Percentiles rank a stretch among this genome's conserved stretches.
Conservation (phyloP, 2,329 filamentous ascomycete genomes). For the Cytospora mali region DNA sequence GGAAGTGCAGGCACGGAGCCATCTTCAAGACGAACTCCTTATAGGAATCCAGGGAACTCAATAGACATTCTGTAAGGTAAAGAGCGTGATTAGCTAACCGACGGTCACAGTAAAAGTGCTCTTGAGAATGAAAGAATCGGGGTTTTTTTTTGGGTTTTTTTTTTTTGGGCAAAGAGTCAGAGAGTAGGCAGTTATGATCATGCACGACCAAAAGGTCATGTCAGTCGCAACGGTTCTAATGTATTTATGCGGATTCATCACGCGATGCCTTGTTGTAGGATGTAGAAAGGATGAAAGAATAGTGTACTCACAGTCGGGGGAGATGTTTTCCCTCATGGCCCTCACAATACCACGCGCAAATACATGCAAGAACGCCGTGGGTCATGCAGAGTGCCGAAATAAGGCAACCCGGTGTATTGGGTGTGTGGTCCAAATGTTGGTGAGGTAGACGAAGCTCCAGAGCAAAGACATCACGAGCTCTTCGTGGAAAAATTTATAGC, state of each 20-base stretch:
- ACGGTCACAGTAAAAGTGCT: not conserved
- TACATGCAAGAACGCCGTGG: not conserved
- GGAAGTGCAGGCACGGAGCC: conserved; percentile 49
- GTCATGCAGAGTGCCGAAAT: not conserved
- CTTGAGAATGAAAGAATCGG: too few relatives aligned
- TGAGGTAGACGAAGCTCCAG: not conserved
- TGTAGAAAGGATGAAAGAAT: conserved; percentile 26
- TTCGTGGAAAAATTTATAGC: not conserved
- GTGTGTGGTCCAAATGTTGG: too few relatives aligned
- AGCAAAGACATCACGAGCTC: not conserved
- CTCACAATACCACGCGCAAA: not conserved
- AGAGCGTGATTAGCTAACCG: not conserved
- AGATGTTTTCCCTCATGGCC: not conserved
- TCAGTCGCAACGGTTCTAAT: conserved; percentile 64
- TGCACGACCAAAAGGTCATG: conserved; percentile 47
- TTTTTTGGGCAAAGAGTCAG: conserved; percentile 39
- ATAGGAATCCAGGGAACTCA: too few relatives aligned
- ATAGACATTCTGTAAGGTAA: conserved; percentile 27
- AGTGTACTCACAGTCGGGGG: conserved; percentile 9
- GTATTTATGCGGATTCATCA: conserved; percentile 55
- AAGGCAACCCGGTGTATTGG: not conserved
- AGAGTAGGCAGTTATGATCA: conserved; percentile 57
- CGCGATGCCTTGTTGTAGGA: not conserved
- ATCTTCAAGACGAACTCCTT: conserved; percentile 45
- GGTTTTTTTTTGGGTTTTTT: too few relatives aligned